A percentile compares a stretch with the other conserved stretches of the same genome.
These are phyloP conservation scores for Backusella tarrabulga DNA, from an alignment of 192 early-diverging fungal genomes.

Conservation along the genomic window DNA sequence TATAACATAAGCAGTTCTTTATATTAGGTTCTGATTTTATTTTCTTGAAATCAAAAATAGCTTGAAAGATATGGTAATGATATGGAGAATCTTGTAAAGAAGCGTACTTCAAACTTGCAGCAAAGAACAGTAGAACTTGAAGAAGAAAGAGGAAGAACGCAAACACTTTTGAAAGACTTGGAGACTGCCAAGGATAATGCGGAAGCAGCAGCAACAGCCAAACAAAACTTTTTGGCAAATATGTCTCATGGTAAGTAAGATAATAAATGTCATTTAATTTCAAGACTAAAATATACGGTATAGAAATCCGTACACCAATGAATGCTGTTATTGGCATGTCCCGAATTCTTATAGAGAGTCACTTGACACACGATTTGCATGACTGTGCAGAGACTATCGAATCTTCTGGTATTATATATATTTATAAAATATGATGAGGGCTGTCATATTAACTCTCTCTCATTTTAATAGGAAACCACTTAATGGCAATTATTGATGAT, in stretches of 20 bases:
- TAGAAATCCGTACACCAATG: slow-evolving; percentile 71
- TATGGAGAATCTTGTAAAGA: slow-evolving; percentile 42
- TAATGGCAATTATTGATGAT: slow-evolving; percentile 70
- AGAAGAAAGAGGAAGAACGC: slow-evolving; percentile 38
- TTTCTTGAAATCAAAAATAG: not conserved
- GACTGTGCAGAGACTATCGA: slow-evolving; percentile 55
- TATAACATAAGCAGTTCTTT: not conserved
- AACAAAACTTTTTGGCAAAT: slow-evolving; percentile 70
- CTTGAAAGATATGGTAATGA: slow-evolving; percentile 47
- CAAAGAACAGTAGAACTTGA: slow-evolving; percentile 42
- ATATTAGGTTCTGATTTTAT: not conserved
- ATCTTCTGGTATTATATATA: slow-evolving; percentile 14
- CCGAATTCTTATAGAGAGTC: slow-evolving; percentile 63
- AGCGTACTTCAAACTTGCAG: slow-evolving; percentile 41
- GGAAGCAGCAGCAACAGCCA: slow-evolving; percentile 46
- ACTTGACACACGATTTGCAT: slow-evolving; percentile 65
- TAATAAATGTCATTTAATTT: not conserved
- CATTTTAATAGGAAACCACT: slow-evolving; percentile 34
- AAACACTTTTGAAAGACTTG: slow-evolving; percentile 40
- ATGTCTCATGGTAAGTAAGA: slow-evolving; percentile 58
- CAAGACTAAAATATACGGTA: not conserved
- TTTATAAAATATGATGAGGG: not conserved
- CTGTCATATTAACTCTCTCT: not conserved
- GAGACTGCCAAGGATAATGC: slow-evolving; percentile 47
- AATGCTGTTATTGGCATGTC: slow-evolving; percentile 76